Conservation (phyloP, 2,329 filamentous ascomycete species). For the Colletotrichum lentis region DNA sequence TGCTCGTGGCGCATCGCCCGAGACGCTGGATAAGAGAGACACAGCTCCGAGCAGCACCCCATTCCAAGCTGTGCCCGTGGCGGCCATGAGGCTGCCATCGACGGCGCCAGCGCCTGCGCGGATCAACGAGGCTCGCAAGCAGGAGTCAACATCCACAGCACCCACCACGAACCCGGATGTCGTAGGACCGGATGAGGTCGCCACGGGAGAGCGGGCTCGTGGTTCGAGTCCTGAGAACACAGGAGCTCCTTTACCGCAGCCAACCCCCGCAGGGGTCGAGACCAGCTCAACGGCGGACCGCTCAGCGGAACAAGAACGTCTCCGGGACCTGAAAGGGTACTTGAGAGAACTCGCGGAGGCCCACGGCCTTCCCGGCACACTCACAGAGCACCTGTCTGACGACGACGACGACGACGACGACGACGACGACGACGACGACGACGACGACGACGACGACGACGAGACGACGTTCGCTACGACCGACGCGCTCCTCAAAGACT, state of each 20-base stretch:
- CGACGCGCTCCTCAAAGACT: slow-evolving; percentile 2
- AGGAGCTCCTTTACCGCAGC: neutral
- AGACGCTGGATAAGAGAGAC: too few relatives aligned
- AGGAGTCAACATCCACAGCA: neutral
- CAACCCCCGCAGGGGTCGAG: too few relatives aligned
- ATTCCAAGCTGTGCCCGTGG: too few relatives aligned
- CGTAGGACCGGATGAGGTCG: neutral
- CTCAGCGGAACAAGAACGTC: neutral
- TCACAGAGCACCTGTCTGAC: neutral
- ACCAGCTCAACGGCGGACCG: too few relatives aligned
- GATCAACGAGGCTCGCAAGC: neutral
- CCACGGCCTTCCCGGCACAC: neutral
- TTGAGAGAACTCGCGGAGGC: neutral
- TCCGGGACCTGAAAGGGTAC: neutral
- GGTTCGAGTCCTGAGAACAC: neutral
- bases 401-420: neutral
- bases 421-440: neutral
- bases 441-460: neutral
- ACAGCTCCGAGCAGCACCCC: neutral
- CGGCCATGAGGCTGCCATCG: neutral
- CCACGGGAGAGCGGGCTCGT: neutral
- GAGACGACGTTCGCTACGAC: neutral
- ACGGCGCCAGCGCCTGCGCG: neutral
- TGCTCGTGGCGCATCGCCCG: neutral
- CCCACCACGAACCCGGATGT: neutral